Evolutionary conservation across 768 basidiomycete species (phyloP), one percentile per base, ranked within the genome.

Genomic region (Hypsizygus marmoreus): DNA sequence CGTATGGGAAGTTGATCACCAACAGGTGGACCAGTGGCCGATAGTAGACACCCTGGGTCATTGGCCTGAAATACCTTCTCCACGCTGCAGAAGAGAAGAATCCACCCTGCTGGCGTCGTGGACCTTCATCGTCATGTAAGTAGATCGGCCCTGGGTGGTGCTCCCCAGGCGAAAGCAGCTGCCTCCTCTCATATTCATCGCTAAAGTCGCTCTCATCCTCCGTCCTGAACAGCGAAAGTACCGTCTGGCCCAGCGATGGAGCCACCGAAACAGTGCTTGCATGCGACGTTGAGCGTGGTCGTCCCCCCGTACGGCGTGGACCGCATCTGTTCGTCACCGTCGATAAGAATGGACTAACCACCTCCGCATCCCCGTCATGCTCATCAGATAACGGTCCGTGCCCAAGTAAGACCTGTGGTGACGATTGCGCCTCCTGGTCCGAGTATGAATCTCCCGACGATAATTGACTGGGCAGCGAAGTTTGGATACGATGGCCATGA

Each of bases 1-100:
- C 86, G 55, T 79, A 91, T 0, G 88, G 88, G 57, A 92, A 88
- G 64, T 92, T 91, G 55, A 91, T 36, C 19, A 86, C 69, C 31
- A 82, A 59, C 16, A 92, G 72, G 61, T 92, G 90, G 43, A 88
- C 76, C 20, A 87, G 63, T 0, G 87, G 69, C 19, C 72, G 63
- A 54, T 84, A 87, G 57, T 91, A 91, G n/a, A 74, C 73, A 48
- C 55, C 67, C 49, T 67, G 69, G 13, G 53, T 43, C 56, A 91
- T 46, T 4, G 89, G 90, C 22, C 79, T 67, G 60, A 86, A 91
- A 59, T 91, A 91, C 48, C 69, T 64, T 24, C 61, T 65, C 79
- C 76, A 82, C 9, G 63, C 66, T 38, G 55, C 66, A 37, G 37
- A 51, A 9, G 67, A 71, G 43, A 70, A 67, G 32, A 69, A 59